Evolutionary conservation across 371 early-diverging fungal genomes (phyloP).

Genomic region (Lichtheimia corymbifera): DNA sequence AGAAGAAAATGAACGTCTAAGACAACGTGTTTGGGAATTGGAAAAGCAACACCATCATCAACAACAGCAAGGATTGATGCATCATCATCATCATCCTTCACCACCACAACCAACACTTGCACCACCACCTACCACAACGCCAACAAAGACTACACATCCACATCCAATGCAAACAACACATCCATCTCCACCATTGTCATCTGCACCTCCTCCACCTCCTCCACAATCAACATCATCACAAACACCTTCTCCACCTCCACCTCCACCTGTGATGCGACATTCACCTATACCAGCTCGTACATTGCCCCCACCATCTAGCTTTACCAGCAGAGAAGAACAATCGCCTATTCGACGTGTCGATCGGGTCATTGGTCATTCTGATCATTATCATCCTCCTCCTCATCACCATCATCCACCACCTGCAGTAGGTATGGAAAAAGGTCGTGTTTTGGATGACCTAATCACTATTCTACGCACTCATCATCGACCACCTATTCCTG

Average conservation of each 20-base stretch:
- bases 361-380: no score
- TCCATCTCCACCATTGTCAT: conserved; percentile 5
- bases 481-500: conserved; percentile 18
- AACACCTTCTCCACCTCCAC: conserved; percentile 1
- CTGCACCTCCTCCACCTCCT: background rate
- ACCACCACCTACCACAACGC: background rate
- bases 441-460: conserved; percentile 19
- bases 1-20: conserved; percentile 18
- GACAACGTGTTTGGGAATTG: conserved; percentile 17
- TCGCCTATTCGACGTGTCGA: no score
- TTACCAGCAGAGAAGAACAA: no score
- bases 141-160: background rate
- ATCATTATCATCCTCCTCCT: no score
- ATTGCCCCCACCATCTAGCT: no score
- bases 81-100: background rate
- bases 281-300: background rate
- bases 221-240: no score
- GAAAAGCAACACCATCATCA: conserved; percentile 9
- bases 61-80: background rate
- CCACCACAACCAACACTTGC: background rate
- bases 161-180: background rate
- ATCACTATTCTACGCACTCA: conserved; percentile 13
- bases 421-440: conserved; percentile 5
- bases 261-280: background rate
- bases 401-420: background rate